Base-by-base conservation (phyloP, 257 asterid species). In the Solanum chilense region DNA sequence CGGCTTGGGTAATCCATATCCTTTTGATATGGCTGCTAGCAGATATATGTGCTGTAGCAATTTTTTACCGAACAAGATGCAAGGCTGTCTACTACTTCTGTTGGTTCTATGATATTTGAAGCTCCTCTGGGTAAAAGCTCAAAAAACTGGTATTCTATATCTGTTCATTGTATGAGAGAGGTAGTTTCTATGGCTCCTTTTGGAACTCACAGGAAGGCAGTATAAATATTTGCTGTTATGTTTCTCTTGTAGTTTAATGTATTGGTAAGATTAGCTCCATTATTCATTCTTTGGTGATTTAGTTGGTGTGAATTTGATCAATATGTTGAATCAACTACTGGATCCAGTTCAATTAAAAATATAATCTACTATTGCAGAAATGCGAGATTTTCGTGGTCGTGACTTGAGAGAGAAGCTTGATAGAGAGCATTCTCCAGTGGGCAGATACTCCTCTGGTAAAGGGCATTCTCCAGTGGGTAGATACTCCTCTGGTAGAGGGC, bases 351-450 rank as follows among this genome's bases (percentile, higher is more conserved):
- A 31, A 58, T 86, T 73, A 86, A 73, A 33, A 82, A 68, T 74
- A 62, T 75, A 92, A 27, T 86, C 18, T 73, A 81, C 47, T 31
- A 70, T 89, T 87, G 89, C 94, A 96, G 99, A 94, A 71, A 93
- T 94, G 93, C 92, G 90, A 89, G 97, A 94, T 87, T 49, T 90
- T 86, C 93, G 88, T 35, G 92, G 94, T 88, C 91, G 92, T 83
- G 98, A 96, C 89, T 89, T 94, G 93, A 93, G 99, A 91, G 98
- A 96, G 86, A 95, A 94, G 90, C 95, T 95, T 85, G 96, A 90
- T 77, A 74, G 95, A 74, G 47, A 90, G 90, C 98, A 89, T 82
- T 96, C 99, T 88, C 98, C 99, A 58, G 75, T 86, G 75, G 94
- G 39, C 85, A 91, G 89, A 84, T 89, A 89, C 88, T 93, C 98